Evolutionary conservation across 2,329 filamentous ascomycete species (phyloP).

Genomic region (Arthrobotrys musiformis): DNA sequence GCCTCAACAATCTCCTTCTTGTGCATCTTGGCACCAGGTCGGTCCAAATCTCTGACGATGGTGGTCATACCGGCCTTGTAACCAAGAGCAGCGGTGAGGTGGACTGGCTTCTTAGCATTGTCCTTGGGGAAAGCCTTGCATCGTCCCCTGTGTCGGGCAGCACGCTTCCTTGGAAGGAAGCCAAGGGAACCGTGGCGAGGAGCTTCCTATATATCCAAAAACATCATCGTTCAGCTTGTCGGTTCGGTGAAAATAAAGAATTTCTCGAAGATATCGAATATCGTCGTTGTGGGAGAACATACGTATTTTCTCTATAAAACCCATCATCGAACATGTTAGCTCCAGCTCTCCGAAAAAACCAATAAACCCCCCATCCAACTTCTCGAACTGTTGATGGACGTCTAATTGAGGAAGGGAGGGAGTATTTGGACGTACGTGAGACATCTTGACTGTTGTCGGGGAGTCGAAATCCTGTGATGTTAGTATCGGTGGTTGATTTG

Average conservation of each 20-base stretch:
- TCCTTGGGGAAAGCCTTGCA: slow-evolving; percentile 99
- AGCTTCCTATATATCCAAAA: slow-evolving; percentile 76
- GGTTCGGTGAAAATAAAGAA: slow-evolving; percentile 51
- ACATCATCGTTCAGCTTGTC: slow-evolving; percentile 29
- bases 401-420: neutral
- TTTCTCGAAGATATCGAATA: neutral
- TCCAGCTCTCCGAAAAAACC: slow-evolving; percentile 8
- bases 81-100: slow-evolving; percentile 97
- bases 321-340: slow-evolving; percentile 31
- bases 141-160: slow-evolving; percentile 92
- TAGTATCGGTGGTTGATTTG: slow-evolving; percentile 41
- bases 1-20: slow-evolving; percentile 98
- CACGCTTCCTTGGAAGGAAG: slow-evolving; percentile 74
- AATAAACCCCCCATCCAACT: neutral
- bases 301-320: slow-evolving; percentile 59
- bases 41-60: slow-evolving; percentile 98
- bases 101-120: slow-evolving; percentile 99
- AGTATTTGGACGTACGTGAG: slow-evolving; percentile 57
- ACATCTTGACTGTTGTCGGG: slow-evolving; percentile 57
- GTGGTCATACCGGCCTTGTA: slow-evolving; percentile 99
- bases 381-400: slow-evolving; percentile 17
- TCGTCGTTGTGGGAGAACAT: slow-evolving; percentile 55
- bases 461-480: slow-evolving; percentile 51
- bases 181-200: slow-evolving; percentile 94
- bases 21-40: slow-evolving; percentile 98